phyloP scores from a whole-genome alignment of 192 early-diverging fungal species.

The Mortierella antarctica region DNA sequence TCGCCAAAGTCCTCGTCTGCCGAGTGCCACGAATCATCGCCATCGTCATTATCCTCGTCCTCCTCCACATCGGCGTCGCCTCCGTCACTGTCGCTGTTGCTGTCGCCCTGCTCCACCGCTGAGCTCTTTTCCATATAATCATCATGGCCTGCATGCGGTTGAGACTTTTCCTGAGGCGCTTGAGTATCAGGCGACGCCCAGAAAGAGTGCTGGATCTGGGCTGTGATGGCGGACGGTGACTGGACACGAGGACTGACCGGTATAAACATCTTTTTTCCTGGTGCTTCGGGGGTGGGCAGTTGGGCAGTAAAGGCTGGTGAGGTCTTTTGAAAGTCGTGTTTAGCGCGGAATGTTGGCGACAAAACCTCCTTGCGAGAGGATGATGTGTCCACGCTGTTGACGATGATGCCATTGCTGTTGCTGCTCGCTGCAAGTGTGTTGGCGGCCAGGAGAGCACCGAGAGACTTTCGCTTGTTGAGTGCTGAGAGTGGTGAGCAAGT shows the following conservation, averaged over 20 bases:
- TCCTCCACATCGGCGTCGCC: not conserved
- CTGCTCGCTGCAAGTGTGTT: slow-evolving; percentile 51
- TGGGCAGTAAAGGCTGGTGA: slow-evolving; percentile 28
- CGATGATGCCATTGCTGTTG: slow-evolving; percentile 42
- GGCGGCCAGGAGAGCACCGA: slow-evolving; percentile 51
- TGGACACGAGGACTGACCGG: slow-evolving; percentile 42
- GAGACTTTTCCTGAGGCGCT: not conserved
- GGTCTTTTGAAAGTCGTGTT: slow-evolving; percentile 20
- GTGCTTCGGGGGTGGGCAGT: slow-evolving; percentile 35
- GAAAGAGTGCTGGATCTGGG: slow-evolving; percentile 42
- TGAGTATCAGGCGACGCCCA: slow-evolving; percentile 17
- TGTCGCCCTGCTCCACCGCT: slow-evolving; percentile 3
- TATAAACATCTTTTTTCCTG: slow-evolving; percentile 26
- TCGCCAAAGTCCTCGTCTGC: slow-evolving; percentile 51
- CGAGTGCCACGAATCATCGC: slow-evolving; percentile 43
- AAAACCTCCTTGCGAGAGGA: slow-evolving; percentile 30
- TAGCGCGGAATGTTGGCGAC: slow-evolving; percentile 49
- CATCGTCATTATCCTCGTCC: slow-evolving; percentile 12
- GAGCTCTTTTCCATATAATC: not conserved
- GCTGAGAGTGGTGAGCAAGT: slow-evolving; percentile 40
- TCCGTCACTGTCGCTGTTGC: not conserved
- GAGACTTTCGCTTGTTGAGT: slow-evolving; percentile 47
- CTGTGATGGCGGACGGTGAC: slow-evolving; percentile 35
- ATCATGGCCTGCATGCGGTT: not conserved
- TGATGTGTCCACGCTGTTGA: slow-evolving; percentile 27